Conservation (phyloP, 2,329 filamentous ascomycete species). For the Colletotrichum acutatum region DNA sequence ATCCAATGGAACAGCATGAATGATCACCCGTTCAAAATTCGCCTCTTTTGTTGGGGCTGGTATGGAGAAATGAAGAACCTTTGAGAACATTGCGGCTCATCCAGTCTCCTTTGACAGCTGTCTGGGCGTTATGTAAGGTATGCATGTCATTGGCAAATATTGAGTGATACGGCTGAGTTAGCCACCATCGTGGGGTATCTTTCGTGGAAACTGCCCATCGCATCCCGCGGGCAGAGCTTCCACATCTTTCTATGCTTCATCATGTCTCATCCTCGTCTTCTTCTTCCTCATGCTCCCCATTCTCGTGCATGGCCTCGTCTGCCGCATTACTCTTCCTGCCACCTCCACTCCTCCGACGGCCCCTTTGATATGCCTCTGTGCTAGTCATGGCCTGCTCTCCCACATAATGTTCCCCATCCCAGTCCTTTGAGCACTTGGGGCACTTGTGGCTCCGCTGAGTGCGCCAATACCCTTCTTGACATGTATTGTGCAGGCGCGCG, state of each 20-base stretch:
- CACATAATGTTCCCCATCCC: conserved; percentile 61
- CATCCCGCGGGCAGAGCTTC: background rate
- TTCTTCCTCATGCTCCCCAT: conserved; percentile 43
- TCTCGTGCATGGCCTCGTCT: conserved; percentile 39
- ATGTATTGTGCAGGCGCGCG: conserved; percentile 81
- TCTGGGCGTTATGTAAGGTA: background rate
- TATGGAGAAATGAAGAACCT: background rate
- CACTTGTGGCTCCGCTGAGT: conserved; percentile 72
- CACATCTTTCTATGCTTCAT: conserved; percentile 9
- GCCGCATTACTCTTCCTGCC: conserved; percentile 46
- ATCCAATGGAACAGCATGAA: conserved; percentile 25
- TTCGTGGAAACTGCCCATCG: conserved; percentile 4
- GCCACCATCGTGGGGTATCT: conserved; percentile 28
- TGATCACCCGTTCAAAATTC: conserved; percentile 3
- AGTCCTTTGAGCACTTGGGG: conserved; percentile 66
- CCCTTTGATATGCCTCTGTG: conserved; percentile 60
- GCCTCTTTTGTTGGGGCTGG: conserved; percentile 12
- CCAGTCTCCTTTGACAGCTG: conserved; percentile 8
- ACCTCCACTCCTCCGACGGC: conserved; percentile 49
- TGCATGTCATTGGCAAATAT: background rate
- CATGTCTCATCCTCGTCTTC: conserved; percentile 28
- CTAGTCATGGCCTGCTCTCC: conserved; percentile 68
- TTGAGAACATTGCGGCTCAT: background rate
- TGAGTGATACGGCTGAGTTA: conserved; percentile 1
- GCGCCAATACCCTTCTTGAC: conserved; percentile 78